Evolutionary conservation across 805 yeast genomes (phyloP), one percentile per base, ranked within the genome.

Genomic region (Clavispora phyllophila): DNA sequence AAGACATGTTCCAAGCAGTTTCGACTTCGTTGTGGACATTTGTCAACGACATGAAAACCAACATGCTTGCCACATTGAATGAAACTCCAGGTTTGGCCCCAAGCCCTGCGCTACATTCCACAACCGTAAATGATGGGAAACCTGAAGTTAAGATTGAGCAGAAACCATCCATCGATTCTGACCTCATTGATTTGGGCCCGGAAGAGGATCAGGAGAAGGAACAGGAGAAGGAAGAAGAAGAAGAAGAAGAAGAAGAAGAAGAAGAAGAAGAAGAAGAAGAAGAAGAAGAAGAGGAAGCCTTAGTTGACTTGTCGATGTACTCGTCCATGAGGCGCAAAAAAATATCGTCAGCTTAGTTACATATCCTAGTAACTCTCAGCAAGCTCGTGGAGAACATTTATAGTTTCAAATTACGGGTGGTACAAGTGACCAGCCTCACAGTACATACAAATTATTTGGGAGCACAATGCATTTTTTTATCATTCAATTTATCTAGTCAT

Each of bases 11-110:
- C 19, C 71, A 68, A 46, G 57, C 64, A 4, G 74, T 70, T 3
- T 64, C 72, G 8, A 54, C 65, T 14, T 65, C 71, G 10, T 59
- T 70, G 14, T 70, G 74, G 74, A 49, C 71, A 5, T 70, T 70
- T 53, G 71, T 70, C 18, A 67, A 64, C 45, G 74, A 70, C 41
- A 66, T 70, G 14, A 66, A 65, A 32, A 29, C 42, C 18, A 49
- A 49, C 18, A 46, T 49, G 47, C 40, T 37, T 5, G 33, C 53
- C 4, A 20, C 51, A 10, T 37, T 49, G 35, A 37, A 44, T 15
- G 47, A 41, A 3, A 17, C 20, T 9, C 13, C 20, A 9, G 33
- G 20, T 5, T 9, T 14, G 18, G 17, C 18, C 4, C 18, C 31
- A 18, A 28, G 18, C 10, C 31, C 31, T n/a, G 6, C 18, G 14